A percentile compares a stretch with the other conserved stretches of the same genome.
Evolutionary conservation across 441 rosid genomes (phyloP).

Genomic region (Eruca vesicaria): DNA sequence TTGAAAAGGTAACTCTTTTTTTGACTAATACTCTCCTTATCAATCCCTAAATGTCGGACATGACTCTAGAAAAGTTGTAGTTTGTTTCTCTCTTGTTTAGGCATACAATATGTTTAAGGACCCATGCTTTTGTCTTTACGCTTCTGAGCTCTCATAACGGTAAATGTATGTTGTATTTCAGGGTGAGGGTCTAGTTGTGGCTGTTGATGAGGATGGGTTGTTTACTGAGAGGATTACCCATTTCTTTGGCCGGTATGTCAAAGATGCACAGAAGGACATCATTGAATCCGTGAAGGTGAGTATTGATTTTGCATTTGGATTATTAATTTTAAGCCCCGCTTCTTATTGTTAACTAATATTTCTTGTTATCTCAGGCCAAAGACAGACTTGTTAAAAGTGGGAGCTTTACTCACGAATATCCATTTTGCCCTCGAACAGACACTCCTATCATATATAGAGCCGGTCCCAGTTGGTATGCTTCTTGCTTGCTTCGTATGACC

Average conservation of each 20-base stretch:
- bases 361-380: constrained; percentile 57
- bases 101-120: too few relatives aligned
- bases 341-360: not conserved
- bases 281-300: constrained; percentile 86
- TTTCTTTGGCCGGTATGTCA: constrained; percentile 76
- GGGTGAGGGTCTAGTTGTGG: constrained; percentile 84
- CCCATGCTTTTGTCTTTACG: too few relatives aligned
- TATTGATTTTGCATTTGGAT: not conserved
- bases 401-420: constrained; percentile 79
- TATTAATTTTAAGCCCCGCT: not conserved
- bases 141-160: constrained; percentile 17
- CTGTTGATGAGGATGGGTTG: constrained; percentile 96
- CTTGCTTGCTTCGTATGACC: constrained; percentile 11
- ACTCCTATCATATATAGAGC: constrained; percentile 97
- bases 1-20: constrained; percentile 64
- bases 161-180: constrained; percentile 24
- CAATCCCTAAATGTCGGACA: too few relatives aligned
- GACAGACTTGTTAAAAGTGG: constrained; percentile 93
- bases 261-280: constrained; percentile 93
- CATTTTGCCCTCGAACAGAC: constrained; percentile 93
- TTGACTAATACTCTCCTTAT: constrained; percentile 5
- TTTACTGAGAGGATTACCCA: constrained; percentile 79
- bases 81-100: too few relatives aligned
- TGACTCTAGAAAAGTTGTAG: too few relatives aligned
- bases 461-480: constrained; percentile 88